These are phyloP conservation scores for Globisporangium perplexum DNA, from an alignment of 352 stramenopile species.

Conservation along the genomic window DNA sequence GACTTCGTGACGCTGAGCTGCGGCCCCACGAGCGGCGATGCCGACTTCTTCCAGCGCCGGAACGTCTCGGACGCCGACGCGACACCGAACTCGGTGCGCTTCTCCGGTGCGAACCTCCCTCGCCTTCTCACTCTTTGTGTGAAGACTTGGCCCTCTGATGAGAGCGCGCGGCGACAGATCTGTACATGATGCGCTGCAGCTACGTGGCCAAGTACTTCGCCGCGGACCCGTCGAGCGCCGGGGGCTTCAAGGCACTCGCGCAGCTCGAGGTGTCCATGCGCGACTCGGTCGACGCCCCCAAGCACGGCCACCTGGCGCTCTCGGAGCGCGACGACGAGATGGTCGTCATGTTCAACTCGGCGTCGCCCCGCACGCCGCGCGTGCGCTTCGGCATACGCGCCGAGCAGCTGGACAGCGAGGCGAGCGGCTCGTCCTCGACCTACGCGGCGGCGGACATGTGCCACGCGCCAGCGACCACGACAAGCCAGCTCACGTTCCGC, in stretches of 20 bases:
- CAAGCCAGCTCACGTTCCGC: constrained; percentile 62
- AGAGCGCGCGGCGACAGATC: constrained; percentile 1
- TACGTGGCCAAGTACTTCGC: constrained; percentile 62
- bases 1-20: constrained; percentile 72
- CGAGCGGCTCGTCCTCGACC: constrained; percentile 42
- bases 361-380: constrained; percentile 32
- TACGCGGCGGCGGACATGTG: constrained; percentile 72
- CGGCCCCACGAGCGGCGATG: constrained; percentile 33
- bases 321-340: constrained; percentile 33
- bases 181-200: constrained; percentile 74
- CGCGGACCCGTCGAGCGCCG: constrained; percentile 14
- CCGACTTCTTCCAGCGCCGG: constrained; percentile 39
- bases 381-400: constrained; percentile 33
- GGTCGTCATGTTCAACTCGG: constrained; percentile 71
- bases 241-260: constrained; percentile 13
- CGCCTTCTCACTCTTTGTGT: neutral
- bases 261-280: constrained; percentile 40
- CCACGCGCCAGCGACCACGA: constrained; percentile 49
- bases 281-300: constrained; percentile 45
- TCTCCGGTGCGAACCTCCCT: constrained; percentile 17
- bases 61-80: constrained; percentile 27
- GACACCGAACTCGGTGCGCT: constrained; percentile 37
- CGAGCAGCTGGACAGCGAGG: constrained; percentile 15
- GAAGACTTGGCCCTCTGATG: neutral
- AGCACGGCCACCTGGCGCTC: constrained; percentile 72